A percentile compares a stretch with the other conserved stretches of the same genome.
Conservation (phyloP, 2,329 filamentous ascomycete species). For the Pseudogymnoascus sp. region DNA sequence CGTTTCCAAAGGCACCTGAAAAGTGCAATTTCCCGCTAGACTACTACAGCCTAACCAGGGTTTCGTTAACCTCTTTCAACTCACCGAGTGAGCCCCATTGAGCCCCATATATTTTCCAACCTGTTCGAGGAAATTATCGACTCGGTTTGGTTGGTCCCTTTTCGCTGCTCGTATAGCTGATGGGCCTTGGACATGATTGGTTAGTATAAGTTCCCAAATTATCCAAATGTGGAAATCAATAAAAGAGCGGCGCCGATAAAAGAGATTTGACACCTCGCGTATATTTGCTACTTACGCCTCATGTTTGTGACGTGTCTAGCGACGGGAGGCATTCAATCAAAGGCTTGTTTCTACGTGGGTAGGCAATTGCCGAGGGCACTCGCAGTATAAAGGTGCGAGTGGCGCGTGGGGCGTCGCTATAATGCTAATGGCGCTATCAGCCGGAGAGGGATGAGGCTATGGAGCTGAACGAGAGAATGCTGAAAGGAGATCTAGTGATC, state of each 20-base stretch:
- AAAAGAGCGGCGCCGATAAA: background rate
- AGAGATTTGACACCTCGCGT: background rate
- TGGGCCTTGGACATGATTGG: background rate
- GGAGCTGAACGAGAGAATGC: background rate
- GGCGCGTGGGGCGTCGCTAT: background rate
- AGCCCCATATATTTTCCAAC: background rate
- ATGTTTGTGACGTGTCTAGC: background rate
- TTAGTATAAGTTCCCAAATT: background rate
- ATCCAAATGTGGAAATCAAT: background rate
- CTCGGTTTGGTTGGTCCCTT: background rate
- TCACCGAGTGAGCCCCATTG: background rate
- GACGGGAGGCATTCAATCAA: background rate
- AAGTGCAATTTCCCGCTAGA: background rate
- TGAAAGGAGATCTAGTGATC: background rate
- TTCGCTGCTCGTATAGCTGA: background rate
- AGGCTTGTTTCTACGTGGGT: background rate
- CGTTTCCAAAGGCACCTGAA: background rate
- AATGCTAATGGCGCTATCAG: background rate
- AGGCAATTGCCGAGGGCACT: background rate
- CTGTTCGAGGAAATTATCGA: background rate
- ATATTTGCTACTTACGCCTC: background rate
- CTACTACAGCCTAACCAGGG: background rate
- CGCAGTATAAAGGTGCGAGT: background rate
- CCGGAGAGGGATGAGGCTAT: background rate
- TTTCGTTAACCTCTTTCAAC: background rate